Base-by-base conservation (phyloP, 805 yeast species). In the Monosporozyma aerobia region DNA sequence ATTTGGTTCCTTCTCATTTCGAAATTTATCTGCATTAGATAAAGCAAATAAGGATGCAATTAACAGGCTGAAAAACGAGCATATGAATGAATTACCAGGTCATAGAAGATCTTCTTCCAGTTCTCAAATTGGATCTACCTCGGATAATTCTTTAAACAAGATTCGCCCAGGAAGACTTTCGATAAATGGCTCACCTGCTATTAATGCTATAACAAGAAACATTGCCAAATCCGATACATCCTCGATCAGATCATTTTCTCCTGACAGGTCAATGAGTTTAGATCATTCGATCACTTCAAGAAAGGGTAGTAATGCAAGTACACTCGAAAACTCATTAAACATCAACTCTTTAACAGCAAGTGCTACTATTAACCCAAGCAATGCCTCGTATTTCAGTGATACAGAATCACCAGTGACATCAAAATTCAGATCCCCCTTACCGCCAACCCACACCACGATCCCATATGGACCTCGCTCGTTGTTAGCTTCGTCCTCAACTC, bases 21-120 rank as follows among this genome's bases (percentile, higher is more conserved):
- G 97, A 58, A 94, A 94, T 65, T 71, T 94, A 56, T 83, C 92
- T 4, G 94, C 94, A 5, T 76, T 95, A 52, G 98, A 94, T 60
- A 87, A 86, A 61, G 97, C 96, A 8, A 94, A 94, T 64, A 89
- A 88, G 63, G 97, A 90, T 69, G 90, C 87, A 13, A 89, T 94
- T 57, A 87, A 87, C 62, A 74, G 96, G 56, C 77, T 94, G 63
- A 87, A 90, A 62, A 83, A 77, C 32, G 98, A 92, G 65, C 95
- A 88, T 66, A 58, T 83, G 57, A 67, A 67, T 41, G 71, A 67
- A n/a, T 56, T 50, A 23, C 58, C 59, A 3, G 56, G 57, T 7
- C 74, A 70, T 52, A 67, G 73, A 53, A 56, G 67, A 33, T 53
- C 64, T 2, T 64, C 68, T 0, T 63, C 65, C 30, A 63, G 68